Evolutionary conservation across 495 filamentous ascomycete genomes (phyloP), one percentile per base, ranked within the genome.

Genomic region (Thermothielavioides terrestris): DNA sequence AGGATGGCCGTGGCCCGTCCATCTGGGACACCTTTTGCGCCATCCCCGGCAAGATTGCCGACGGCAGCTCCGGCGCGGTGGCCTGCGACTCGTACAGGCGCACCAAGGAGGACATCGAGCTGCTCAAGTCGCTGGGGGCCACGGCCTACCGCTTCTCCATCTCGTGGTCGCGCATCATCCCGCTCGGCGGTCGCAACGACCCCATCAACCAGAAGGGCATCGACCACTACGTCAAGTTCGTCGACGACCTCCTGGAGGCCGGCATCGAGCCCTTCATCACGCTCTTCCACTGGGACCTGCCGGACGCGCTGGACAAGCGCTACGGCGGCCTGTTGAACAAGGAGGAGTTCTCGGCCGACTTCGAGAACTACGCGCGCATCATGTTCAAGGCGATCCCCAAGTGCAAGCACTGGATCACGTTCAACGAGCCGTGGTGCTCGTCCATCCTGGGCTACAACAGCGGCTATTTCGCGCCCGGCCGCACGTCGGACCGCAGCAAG

Each of bases 21-120:
- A 87, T 88, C 64, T 88, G 84, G 84, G 84, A 88, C 62, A 81
- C 77, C 6, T 88, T 87, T 68, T 86, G 79, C 67, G 75, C 74
- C 42, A 80, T 82, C 52, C 80, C 82, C 38, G 83, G 84, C 52
- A 88, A 86, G 67, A 85, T 88, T 41, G 83, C 83, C 34, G 81
- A 83, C 50, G 81, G 78, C 47, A 77, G 72, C 52, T 82, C 80
- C 17, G 84, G 83, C 22, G 80, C 77, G 28, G 75, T 84, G 30
- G 84, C 83, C 28, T 88, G 84, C 68, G 84, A 88, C 68, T 86
- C 83, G 34, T 88, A 88, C 69, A 78, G 86, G 61, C 76, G 80
- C 42, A 84, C 81, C 26, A 70, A 72, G 28, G 82, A 88, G 66
- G 85, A 88, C 56, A 88, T 89, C 56, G 81, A 67, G 8, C 73